Conservation (phyloP, 2,329 filamentous ascomycete genomes). For the Aspergillus texensis region DNA sequence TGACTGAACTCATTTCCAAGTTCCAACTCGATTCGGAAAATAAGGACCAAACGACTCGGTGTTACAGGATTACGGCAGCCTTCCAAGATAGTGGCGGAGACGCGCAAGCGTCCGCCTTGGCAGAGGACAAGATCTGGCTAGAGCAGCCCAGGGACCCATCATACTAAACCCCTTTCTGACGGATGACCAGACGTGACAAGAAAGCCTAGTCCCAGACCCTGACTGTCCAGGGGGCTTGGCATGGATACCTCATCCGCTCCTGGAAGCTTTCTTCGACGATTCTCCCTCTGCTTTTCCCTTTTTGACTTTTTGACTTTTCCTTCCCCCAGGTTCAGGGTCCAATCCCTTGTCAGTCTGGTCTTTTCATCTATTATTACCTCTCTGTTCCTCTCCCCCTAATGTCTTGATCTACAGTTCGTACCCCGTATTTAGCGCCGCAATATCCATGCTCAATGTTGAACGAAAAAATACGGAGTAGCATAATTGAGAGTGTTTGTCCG, state of each 20-base stretch:
- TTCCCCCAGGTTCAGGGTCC: slow-evolving; percentile 5
- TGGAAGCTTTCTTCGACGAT: slow-evolving; percentile 6
- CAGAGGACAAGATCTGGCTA: slow-evolving; percentile 34
- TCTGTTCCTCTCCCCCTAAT: not conserved
- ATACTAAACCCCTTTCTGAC: slow-evolving; percentile 25
- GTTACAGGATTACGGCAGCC: slow-evolving; percentile 23
- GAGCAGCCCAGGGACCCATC: slow-evolving; percentile 26
- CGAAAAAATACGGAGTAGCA: not conserved
- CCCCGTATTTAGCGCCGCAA: not conserved
- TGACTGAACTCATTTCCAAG: not conserved
- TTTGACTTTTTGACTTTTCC: not conserved
- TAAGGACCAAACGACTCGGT: slow-evolving; percentile 14
- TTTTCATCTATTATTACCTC: not conserved
- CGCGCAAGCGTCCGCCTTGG: slow-evolving; percentile 45
- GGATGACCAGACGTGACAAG: slow-evolving; percentile 11
- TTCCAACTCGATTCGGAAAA: slow-evolving; percentile 9
- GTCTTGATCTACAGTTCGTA: not conserved
- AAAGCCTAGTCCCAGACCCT: slow-evolving; percentile 20
- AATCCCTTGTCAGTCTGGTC: not conserved
- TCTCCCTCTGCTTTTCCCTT: not conserved
- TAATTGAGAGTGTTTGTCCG: not conserved
- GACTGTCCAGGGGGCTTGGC: slow-evolving; percentile 26
- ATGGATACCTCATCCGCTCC: slow-evolving; percentile 14
- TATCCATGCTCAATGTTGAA: not conserved
- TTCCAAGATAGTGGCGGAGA: slow-evolving; percentile 33